Evolutionary conservation across 225 moss, liverwort and hornwort genomes (phyloP).

Genomic region (Straminergon stramineum): DNA sequence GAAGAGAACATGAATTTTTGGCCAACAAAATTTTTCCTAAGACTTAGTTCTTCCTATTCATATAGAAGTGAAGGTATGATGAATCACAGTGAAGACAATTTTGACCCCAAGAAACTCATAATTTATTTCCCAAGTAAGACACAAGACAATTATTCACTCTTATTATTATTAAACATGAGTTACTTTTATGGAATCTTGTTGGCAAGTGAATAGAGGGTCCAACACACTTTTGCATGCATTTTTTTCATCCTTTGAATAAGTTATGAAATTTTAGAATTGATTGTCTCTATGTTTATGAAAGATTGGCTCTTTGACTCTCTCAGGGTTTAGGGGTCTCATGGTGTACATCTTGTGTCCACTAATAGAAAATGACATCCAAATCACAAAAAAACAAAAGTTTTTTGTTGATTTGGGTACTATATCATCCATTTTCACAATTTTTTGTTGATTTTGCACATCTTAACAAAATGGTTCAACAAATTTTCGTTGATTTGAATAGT

Average conservation of each 20-base stretch:
- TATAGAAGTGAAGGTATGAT: not conserved
- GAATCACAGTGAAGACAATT: not conserved
- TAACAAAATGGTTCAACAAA: no score
- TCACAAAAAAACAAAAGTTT: no score
- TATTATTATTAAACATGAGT: not conserved
- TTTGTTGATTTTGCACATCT: no score
- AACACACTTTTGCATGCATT: not conserved
- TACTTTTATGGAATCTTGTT: not conserved
- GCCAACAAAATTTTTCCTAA: not conserved
- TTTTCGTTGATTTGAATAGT: no score
- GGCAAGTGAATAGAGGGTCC: fast-evolving
- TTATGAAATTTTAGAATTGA: not conserved
- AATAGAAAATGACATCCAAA: no score
- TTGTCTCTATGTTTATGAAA: fast-evolving
- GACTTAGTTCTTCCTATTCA: not conserved
- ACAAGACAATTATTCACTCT: not conserved
- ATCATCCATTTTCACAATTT: no score
- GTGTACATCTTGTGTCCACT: fast-evolving
- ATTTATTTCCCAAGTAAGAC: not conserved
- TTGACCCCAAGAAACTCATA: fast-evolving
- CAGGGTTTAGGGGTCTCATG: fast-evolving
- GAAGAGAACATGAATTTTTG: not conserved
- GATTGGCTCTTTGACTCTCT: fast-evolving
- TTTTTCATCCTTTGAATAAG: fast-evolving
- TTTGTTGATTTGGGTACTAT: no score